Base-by-base conservation (phyloP, 2,329 filamentous ascomycete species). In the Microsporum ferrugineum region DNA sequence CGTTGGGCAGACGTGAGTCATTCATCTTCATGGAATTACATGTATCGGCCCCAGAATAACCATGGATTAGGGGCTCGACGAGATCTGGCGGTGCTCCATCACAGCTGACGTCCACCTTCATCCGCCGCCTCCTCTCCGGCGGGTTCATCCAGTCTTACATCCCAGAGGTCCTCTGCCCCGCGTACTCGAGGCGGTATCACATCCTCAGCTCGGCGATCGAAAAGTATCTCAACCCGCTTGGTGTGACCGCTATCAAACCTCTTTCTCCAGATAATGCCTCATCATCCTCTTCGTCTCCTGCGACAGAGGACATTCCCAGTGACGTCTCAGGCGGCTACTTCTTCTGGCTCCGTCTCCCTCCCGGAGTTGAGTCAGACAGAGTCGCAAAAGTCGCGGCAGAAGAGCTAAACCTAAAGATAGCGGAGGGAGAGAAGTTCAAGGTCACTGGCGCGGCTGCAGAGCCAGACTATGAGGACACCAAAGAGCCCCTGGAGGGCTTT, bases 271-370 rank as follows among this genome's bases (percentile, higher is more conserved):
- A 23, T 23, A 23, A 23, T 23, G 17, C 17, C 17, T 3, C 56
- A 43, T 14, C 39, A 43, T n/a, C 14, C 1, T 43, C 39, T 5
- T 23, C 17, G 39, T 14, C 17, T 17, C 14, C 36, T 8, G 41
- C 17, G n/a, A n/a, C n/a, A 39, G 5, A 55, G 31, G 29, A 27
- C 10, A 17, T 38, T 17, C 38, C 75, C 60, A 72, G 76, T 38
- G 71, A 76, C 2, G 72, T 86, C 2, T 87, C 86, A 34, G 91
- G 91, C 0, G 91, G 91, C 0, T 96, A 92, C 71, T 96, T 95
- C 71, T 77, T 95, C 56, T 96, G 90, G 90, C 73, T 95, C 31
- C 79, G 78, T 1, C 72, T 95, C 3, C 85, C 86, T 0, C 64
- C 71, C 64, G 60, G 70, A 51, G 74, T 87, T 60, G 77, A 79